These are phyloP conservation scores for Dryas alaskensis DNA, from an alignment of 306 rosid species.

Conservation along the genomic window DNA sequence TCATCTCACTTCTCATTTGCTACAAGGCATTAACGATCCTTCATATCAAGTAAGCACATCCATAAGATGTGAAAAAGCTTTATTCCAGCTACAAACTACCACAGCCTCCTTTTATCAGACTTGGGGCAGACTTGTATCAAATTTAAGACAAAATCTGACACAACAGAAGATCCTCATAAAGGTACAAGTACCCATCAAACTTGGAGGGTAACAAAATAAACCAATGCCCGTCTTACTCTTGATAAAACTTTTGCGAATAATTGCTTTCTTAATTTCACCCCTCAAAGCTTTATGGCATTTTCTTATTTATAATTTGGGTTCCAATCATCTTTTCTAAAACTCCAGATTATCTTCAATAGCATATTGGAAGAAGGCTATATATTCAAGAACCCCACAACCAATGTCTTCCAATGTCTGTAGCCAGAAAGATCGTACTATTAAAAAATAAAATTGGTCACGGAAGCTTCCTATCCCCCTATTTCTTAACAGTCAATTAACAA, in stretches of 20 bases:
- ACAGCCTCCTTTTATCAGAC: background rate
- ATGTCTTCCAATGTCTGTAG: background rate
- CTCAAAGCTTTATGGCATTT: background rate
- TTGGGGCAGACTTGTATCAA: background rate
- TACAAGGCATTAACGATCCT: background rate
- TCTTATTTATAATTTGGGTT: background rate
- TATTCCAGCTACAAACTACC: background rate
- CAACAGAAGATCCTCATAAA: background rate
- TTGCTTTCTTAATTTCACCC: background rate
- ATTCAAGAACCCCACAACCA: background rate
- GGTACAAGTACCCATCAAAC: background rate
- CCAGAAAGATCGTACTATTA: background rate
- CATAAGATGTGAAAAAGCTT: background rate
- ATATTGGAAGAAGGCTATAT: background rate
- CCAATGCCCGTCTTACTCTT: background rate
- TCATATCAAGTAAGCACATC: background rate
- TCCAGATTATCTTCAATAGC: background rate
- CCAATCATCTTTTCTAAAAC: background rate
- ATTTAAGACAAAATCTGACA: slow-evolving; percentile 10
- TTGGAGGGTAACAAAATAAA: background rate
- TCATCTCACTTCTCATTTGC: background rate
- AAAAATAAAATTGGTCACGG: background rate
- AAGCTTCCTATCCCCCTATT: background rate
- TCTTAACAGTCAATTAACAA: background rate
- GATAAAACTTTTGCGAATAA: background rate